These are phyloP conservation scores for Trypanosoma platydactyli DNA, from an alignment of 208 protist genomes.

Conservation along the genomic window DNA sequence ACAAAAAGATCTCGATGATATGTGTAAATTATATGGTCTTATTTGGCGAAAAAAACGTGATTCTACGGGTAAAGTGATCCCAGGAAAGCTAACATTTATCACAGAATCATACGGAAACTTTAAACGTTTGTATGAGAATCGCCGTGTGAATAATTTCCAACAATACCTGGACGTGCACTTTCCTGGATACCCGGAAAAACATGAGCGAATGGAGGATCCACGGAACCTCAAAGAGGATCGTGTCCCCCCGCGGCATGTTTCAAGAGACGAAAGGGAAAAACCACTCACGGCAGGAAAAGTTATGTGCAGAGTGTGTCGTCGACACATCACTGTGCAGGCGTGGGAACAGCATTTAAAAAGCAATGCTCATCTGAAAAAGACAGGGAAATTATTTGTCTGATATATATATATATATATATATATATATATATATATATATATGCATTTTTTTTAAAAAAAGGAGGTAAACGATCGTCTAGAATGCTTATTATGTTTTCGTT, in stretches of 20 bases:
- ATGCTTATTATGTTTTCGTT: too few relatives aligned
- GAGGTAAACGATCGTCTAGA: too few relatives aligned
- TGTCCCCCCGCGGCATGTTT: conserved; percentile 56
- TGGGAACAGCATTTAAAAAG: conserved; percentile 54
- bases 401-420: background rate
- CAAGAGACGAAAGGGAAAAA: conserved; percentile 18
- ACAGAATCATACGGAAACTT: conserved; percentile 62
- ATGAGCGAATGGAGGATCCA: conserved; percentile 71
- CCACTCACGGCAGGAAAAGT: conserved; percentile 29
- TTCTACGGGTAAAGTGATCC: conserved; percentile 34
- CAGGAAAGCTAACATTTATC: conserved; percentile 59
- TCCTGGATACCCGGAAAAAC: conserved; percentile 71
- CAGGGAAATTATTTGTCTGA: conserved; percentile 1
- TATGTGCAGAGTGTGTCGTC: conserved; percentile 74
- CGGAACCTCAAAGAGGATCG: conserved; percentile 46
- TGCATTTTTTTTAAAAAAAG: too few relatives aligned
- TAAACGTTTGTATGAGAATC: conserved; percentile 46
- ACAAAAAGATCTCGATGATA: conserved; percentile 52
- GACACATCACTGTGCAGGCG: conserved; percentile 41
- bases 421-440: background rate
- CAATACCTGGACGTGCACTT: conserved; percentile 58
- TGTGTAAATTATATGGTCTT: conserved; percentile 46
- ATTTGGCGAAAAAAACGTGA: conserved; percentile 68
- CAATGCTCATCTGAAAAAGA: conserved; percentile 25
- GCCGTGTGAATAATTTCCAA: conserved; percentile 37